phyloP scores from a whole-genome alignment of 306 rosid genomes.

The Spatholobus suberectus region DNA sequence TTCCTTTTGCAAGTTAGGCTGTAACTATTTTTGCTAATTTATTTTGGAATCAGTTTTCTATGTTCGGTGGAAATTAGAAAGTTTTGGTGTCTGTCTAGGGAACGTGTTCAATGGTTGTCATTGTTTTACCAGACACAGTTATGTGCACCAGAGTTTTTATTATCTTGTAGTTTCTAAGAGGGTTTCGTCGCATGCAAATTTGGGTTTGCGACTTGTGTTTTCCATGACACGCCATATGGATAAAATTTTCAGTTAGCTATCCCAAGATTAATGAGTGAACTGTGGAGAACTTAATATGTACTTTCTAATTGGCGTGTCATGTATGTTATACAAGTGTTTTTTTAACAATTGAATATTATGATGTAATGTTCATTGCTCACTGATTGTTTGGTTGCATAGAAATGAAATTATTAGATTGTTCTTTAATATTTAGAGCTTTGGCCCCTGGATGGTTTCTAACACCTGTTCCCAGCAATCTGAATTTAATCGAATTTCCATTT shows the following conservation, averaged over 20 bases:
- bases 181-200: not conserved
- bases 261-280: not conserved
- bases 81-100: slow-evolving; percentile 4
- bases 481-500: slow-evolving; percentile 11
- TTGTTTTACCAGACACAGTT: not conserved
- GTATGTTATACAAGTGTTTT: not conserved
- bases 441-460: not conserved
- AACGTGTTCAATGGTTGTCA: not conserved
- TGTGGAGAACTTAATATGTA: not conserved
- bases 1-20: slow-evolving; percentile 1
- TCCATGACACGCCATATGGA: not conserved
- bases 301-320: not conserved
- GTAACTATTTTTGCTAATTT: not conserved
- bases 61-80: not conserved
- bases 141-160: not conserved
- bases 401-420: not conserved
- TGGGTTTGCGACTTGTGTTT: slow-evolving; percentile 4
- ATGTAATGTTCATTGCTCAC: not conserved
- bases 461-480: not conserved
- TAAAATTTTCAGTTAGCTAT: slow-evolving; percentile 1
- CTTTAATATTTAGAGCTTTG: slow-evolving; percentile 24
- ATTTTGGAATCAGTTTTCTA: not conserved
- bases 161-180: not conserved
- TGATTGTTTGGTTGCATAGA: not conserved
- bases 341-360: not conserved